Conservation (phyloP, 2,329 filamentous ascomycete species). For the Fusarium sp. region DNA sequence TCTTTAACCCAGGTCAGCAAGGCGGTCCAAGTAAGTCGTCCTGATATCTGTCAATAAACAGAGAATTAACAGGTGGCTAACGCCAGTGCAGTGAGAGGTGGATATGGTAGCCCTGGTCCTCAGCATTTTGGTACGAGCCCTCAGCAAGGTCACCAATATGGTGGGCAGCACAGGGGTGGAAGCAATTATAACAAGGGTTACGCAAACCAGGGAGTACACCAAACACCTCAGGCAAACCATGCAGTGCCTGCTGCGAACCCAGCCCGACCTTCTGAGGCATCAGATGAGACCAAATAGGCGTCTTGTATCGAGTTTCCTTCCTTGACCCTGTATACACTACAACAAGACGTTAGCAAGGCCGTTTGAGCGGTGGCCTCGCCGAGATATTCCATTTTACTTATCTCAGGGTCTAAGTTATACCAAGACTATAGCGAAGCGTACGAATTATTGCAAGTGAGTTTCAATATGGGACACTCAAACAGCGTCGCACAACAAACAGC, state of each 20-base stretch:
- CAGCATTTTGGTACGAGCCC: slow-evolving; percentile 76
- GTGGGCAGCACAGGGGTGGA: slow-evolving; percentile 67
- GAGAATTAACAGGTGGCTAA: slow-evolving; percentile 52
- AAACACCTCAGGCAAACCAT: slow-evolving; percentile 54
- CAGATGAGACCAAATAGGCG: slow-evolving; percentile 61
- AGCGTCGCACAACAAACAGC: slow-evolving; percentile 37
- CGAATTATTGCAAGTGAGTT: slow-evolving; percentile 41
- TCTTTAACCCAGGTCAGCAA: slow-evolving; percentile 76
- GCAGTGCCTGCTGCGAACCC: slow-evolving; percentile 52
- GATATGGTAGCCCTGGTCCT: slow-evolving; percentile 68
- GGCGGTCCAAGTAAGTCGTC: slow-evolving; percentile 75
- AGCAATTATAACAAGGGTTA: slow-evolving; percentile 67
- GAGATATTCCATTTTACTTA: slow-evolving; percentile 43
- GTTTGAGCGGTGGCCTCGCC: slow-evolving; percentile 42
- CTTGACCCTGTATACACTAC: slow-evolving; percentile 31
- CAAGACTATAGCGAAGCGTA: slow-evolving; percentile 35
- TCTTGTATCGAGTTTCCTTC: slow-evolving; percentile 19
- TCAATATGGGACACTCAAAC: slow-evolving; percentile 43
- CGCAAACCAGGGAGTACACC: slow-evolving; percentile 59
- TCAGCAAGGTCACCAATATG: slow-evolving; percentile 73
- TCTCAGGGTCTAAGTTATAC: slow-evolving; percentile 39
- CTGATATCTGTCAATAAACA: slow-evolving; percentile 12
- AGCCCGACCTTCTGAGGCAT: slow-evolving; percentile 53
- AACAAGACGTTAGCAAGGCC: slow-evolving; percentile 40
- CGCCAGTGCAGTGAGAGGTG: slow-evolving; percentile 67